These are phyloP conservation scores for Xylaria bambusicola DNA, from an alignment of 495 filamentous ascomycete genomes.

Conservation along the genomic window DNA sequence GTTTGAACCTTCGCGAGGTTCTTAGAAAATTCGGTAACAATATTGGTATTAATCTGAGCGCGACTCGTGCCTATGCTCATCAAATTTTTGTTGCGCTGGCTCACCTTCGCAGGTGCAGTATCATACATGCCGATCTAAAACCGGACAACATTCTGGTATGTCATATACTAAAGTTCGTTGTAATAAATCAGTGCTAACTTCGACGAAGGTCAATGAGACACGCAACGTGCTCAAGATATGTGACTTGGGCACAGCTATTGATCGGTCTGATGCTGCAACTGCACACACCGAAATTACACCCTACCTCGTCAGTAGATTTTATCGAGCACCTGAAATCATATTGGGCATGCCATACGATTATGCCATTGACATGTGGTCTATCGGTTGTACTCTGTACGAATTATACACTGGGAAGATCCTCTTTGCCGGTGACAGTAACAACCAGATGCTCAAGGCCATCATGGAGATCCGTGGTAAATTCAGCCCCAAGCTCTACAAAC, in stretches of 20 bases:
- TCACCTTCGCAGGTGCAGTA: constrained; percentile 84
- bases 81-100: constrained; percentile 91
- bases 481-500: constrained; percentile 80
- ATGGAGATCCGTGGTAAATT: constrained; percentile 97
- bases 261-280: constrained; percentile 69
- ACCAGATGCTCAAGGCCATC: constrained; percentile 93
- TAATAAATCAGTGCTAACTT: constrained; percentile 28
- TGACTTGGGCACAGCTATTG: constrained; percentile 91
- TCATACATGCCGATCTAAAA: constrained; percentile 94
- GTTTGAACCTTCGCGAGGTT: constrained; percentile 91
- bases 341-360: constrained; percentile 93
- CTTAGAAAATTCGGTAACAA: constrained; percentile 95
- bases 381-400: constrained; percentile 95
- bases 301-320: constrained; percentile 95
- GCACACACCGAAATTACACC: constrained; percentile 81
- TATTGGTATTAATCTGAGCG: constrained; percentile 83
- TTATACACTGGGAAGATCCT: constrained; percentile 96
- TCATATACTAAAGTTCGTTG: not conserved
- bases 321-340: constrained; percentile 95
- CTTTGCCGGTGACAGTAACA: constrained; percentile 93
- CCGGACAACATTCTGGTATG: constrained; percentile 89
- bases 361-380: constrained; percentile 95
- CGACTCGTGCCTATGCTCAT: constrained; percentile 83
- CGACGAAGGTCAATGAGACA: constrained; percentile 65
- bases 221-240: constrained; percentile 90